Base-by-base conservation (phyloP, 441 rosid species). In the Erodium texanum region DNA sequence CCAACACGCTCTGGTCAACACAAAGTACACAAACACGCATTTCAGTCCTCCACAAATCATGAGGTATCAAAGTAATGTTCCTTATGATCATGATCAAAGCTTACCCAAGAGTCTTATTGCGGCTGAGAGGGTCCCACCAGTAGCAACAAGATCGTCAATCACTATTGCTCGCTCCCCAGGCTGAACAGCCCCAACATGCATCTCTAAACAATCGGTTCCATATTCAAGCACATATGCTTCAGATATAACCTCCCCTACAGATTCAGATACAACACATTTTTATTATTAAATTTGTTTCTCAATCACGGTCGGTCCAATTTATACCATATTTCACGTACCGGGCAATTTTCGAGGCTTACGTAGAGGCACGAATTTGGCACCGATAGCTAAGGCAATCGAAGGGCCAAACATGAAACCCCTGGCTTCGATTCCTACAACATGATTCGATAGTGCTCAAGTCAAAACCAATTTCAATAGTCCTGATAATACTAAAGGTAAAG, bases 381-480 rank as follows among this genome's bases (percentile, higher is more conserved):
- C 97, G 10, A 93, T 86, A 24, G 97, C 97, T 62, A 93, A 82
- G 8, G 99, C 99, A 74, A 93, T 84, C 7, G 99, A 67, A 15
- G 96, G 93, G 45, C 96, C 99, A 67, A 94, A 91, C 89, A 94
- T 80, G 82, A 94, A 94, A 10, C 97, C 97, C 74, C 97, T 85
- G 10, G 99, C 97, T 83, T 91, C 97, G 67, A 91, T 87, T 69
- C 97, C 97, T 94, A 19, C 61, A 54, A 19, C 8, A 7, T 5
- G 24, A 54, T 54, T 48, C 29, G 29, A 27, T 27, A 3, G 3
- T 27, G 29, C 29, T 27, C 3, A 27, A 27, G 29, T 27, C 29
- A 27, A 27, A 27, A 27, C 29, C 29, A 27, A 27, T 1, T 27
- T 27, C 29, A 27, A 27, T 27, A 27, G 29, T 27, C 29, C 3